Percentiles rank a stretch among this genome's conserved stretches.
Evolutionary conservation across 2,329 filamentous ascomycete genomes (phyloP).

Genomic region (Gaeumannomyces tritici): DNA sequence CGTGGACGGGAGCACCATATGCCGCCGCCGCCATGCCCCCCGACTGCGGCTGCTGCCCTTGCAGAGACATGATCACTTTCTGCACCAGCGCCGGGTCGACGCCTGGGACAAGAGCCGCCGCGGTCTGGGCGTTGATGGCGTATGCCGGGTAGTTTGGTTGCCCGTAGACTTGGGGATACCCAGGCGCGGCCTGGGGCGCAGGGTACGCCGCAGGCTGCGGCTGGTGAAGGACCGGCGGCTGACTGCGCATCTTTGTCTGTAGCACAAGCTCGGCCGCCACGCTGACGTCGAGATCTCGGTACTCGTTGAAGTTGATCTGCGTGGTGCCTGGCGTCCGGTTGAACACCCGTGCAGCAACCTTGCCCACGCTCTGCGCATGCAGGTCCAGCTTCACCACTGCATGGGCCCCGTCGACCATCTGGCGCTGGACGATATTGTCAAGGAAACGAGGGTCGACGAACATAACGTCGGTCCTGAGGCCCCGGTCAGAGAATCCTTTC

Average conservation of each 20-base stretch:
- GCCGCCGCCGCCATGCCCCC: constrained; percentile 1
- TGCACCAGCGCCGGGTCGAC: constrained; percentile 64
- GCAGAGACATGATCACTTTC: constrained; percentile 54
- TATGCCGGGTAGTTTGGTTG: constrained; percentile 16
- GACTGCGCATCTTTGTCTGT: constrained; percentile 47
- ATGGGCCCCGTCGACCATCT: constrained; percentile 81
- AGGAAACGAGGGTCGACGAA: constrained; percentile 63
- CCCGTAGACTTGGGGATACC: neutral
- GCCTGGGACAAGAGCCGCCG: constrained; percentile 10
- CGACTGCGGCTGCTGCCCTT: constrained; percentile 13
- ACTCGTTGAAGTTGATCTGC: constrained; percentile 79
- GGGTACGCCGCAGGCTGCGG: constrained; percentile 13
- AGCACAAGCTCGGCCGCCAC: constrained; percentile 75
- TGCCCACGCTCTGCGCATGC: constrained; percentile 58
- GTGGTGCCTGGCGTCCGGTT: constrained; percentile 65
- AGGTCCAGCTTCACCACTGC: constrained; percentile 72
- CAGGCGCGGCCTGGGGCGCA: constrained; percentile 5
- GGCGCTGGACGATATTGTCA: constrained; percentile 69
- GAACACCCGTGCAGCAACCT: constrained; percentile 77
- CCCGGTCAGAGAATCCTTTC: constrained; percentile 59
- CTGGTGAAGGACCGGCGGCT: constrained; percentile 14
- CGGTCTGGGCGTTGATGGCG: constrained; percentile 16
- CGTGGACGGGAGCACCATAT: neutral
- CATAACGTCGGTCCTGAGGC: constrained; percentile 69
- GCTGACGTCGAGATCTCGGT: constrained; percentile 68